These are phyloP conservation scores for Cadophora sp. DNA, from an alignment of 2,329 filamentous ascomycete species.

Conservation along the genomic window DNA sequence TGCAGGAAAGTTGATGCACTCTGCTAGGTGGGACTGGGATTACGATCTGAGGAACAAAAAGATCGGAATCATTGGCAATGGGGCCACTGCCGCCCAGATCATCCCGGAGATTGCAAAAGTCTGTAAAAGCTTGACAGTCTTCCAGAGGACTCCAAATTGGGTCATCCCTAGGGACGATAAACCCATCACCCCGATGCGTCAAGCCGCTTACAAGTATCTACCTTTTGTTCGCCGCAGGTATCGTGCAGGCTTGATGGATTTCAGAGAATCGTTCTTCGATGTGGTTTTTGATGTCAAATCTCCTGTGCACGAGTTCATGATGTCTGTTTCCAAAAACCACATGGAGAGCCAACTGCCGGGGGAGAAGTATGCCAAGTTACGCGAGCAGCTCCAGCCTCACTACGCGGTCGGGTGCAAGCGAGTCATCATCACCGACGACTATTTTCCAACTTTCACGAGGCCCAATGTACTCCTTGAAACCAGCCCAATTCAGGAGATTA, in stretches of 20 bases:
- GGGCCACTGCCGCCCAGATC: slow-evolving; percentile 64
- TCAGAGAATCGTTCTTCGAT: slow-evolving; percentile 55
- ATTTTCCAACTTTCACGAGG: slow-evolving; percentile 55
- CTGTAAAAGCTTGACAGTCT: slow-evolving; percentile 57
- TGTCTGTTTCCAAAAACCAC: slow-evolving; percentile 49
- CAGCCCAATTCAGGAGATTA: slow-evolving; percentile 53
- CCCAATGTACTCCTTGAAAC: slow-evolving; percentile 60
- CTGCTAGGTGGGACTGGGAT: slow-evolving; percentile 65
- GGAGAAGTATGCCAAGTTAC: slow-evolving; percentile 52
- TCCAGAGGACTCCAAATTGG: slow-evolving; percentile 66
- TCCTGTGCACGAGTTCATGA: slow-evolving; percentile 27
- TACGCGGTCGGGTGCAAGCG: slow-evolving; percentile 62
- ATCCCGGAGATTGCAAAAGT: slow-evolving; percentile 61
- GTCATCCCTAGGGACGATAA: slow-evolving; percentile 59
- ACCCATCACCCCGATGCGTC: slow-evolving; percentile 47
- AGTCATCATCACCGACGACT: slow-evolving; percentile 61
- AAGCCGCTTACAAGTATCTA: slow-evolving; percentile 47
- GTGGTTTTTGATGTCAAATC: slow-evolving; percentile 46
- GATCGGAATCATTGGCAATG: slow-evolving; percentile 65
- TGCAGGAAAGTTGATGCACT: slow-evolving; percentile 56
- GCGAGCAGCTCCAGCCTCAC: slow-evolving; percentile 58
- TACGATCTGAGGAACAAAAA: slow-evolving; percentile 60
- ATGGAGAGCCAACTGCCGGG: slow-evolving; percentile 55
- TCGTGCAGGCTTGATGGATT: slow-evolving; percentile 60
- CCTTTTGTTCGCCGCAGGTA: slow-evolving; percentile 57